These are phyloP conservation scores for Colletotrichum falcatum DNA, from an alignment of 2,329 filamentous ascomycete genomes.

Conservation along the genomic window DNA sequence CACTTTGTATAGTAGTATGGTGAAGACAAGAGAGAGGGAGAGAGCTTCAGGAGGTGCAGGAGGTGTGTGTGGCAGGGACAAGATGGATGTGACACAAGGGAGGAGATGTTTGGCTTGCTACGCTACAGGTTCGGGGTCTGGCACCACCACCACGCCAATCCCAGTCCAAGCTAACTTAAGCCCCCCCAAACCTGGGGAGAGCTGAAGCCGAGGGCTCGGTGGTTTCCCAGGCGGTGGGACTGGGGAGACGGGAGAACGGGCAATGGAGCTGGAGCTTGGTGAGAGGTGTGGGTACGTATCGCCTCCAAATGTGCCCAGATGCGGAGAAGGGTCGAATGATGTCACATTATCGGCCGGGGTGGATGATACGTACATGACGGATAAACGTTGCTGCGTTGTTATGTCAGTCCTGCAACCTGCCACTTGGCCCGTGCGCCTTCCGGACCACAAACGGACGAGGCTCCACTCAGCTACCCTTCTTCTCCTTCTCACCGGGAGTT, in stretches of 20 bases:
- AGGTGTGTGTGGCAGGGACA: slow-evolving; percentile 29
- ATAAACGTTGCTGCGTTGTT: slow-evolving; percentile 19
- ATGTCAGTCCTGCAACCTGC: background rate
- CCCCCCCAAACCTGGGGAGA: slow-evolving; percentile 38
- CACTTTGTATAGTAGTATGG: slow-evolving; percentile 19
- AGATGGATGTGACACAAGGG: slow-evolving; percentile 37
- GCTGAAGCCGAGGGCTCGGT: slow-evolving; percentile 26
- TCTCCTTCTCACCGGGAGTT: background rate
- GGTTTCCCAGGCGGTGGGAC: slow-evolving; percentile 4
- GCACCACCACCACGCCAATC: slow-evolving; percentile 33
- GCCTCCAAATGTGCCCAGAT: slow-evolving; percentile 36
- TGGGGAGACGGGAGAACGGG: slow-evolving; percentile 6
- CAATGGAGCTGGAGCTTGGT: slow-evolving; percentile 28
- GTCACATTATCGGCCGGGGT: slow-evolving; percentile 34
- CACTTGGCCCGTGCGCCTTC: background rate
- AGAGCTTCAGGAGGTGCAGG: slow-evolving; percentile 38
- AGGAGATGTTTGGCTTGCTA: slow-evolving; percentile 24
- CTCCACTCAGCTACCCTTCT: slow-evolving; percentile 1
- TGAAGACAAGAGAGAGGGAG: slow-evolving; percentile 19
- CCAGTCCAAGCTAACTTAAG: slow-evolving; percentile 8
- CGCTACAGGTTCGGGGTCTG: slow-evolving; percentile 29
- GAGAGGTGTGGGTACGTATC: slow-evolving; percentile 29
- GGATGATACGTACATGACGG: background rate
- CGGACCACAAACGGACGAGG: background rate
- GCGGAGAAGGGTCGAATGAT: slow-evolving; percentile 41